Conservation (phyloP, 1,284 basidiomycete genomes). For the Sanghuangporus baumii region DNA sequence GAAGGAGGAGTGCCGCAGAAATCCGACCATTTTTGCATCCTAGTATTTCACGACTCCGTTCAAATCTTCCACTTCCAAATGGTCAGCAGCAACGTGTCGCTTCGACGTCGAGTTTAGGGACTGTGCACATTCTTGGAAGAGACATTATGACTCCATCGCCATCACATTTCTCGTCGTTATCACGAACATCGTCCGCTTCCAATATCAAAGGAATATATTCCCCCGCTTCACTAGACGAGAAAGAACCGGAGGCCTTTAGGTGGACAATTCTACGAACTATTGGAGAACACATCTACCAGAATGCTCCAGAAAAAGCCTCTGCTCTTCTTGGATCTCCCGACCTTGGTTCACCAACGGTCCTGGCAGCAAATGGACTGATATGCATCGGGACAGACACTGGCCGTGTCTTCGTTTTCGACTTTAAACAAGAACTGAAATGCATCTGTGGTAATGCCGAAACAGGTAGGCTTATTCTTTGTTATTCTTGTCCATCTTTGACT, state of each 20-base stretch:
- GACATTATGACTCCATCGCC: slow-evolving; percentile 46
- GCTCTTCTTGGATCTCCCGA: slow-evolving; percentile 52
- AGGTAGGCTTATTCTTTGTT: slow-evolving; percentile 39
- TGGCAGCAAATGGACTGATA: slow-evolving; percentile 85
- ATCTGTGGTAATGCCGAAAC: slow-evolving; percentile 66
- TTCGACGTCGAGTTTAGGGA: slow-evolving; percentile 42
- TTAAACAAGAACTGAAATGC: slow-evolving; percentile 79
- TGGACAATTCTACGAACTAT: slow-evolving; percentile 73
- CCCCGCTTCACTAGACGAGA: slow-evolving; percentile 21
- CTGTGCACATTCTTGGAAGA: slow-evolving; percentile 38
- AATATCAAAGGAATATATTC: slow-evolving; percentile 38
- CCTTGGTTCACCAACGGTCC: slow-evolving; percentile 68
- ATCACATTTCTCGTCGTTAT: slow-evolving; percentile 68
- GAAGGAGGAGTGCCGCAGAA: slow-evolving; percentile 29
- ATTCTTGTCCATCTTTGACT: slow-evolving; percentile 15
- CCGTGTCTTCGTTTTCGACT: slow-evolving; percentile 82
- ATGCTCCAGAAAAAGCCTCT: slow-evolving; percentile 52
- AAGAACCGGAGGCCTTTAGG: slow-evolving; percentile 60
- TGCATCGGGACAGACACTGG: slow-evolving; percentile 86
- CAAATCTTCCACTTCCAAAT: slow-evolving; percentile 52
- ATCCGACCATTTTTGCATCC: slow-evolving; percentile 64
- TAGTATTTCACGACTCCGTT: slow-evolving; percentile 77
- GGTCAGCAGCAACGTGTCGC: slow-evolving; percentile 39
- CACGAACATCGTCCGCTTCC: slow-evolving; percentile 58
- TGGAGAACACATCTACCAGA: slow-evolving; percentile 49